Evolutionary conservation across 2,329 filamentous ascomycete species (phyloP).

Genomic region (Falciphora oryzae): DNA sequence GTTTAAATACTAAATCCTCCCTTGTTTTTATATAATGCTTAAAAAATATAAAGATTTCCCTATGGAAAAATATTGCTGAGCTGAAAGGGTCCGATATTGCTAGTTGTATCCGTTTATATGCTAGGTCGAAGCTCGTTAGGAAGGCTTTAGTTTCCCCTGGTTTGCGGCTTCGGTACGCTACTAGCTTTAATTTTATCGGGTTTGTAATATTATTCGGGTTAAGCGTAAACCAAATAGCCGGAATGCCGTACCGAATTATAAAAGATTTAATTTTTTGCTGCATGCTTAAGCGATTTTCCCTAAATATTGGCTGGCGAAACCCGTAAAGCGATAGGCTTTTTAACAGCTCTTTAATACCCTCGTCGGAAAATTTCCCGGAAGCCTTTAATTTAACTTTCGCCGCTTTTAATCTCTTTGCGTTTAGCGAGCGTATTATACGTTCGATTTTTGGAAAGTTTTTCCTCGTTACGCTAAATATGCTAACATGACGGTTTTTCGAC

Average conservation of each 20-base stretch:
- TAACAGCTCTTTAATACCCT: background rate
- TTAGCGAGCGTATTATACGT: background rate
- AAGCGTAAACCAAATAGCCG: background rate
- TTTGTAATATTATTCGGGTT: too few species aligned
- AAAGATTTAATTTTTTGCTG: background rate
- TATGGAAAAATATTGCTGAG: background rate
- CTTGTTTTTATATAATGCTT: background rate
- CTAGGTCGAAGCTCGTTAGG: background rate
- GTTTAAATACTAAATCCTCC: background rate
- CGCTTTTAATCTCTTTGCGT: background rate
- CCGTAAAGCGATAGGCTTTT: background rate
- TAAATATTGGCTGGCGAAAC: background rate
- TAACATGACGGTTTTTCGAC: background rate
- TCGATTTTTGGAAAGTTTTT: background rate
- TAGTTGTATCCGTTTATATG: background rate
- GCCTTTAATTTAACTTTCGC: too few species aligned
- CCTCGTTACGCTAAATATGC: background rate
- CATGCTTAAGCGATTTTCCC: background rate
- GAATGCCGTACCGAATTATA: too few species aligned
- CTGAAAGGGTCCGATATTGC: background rate
- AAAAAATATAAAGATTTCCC: background rate
- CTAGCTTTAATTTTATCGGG: background rate
- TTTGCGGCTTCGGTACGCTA: background rate
- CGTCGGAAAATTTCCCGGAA: background rate
- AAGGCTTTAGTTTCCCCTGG: background rate